phyloP scores from a whole-genome alignment of 2,329 filamentous ascomycete genomes.

The Colletotrichum falcatum region DNA sequence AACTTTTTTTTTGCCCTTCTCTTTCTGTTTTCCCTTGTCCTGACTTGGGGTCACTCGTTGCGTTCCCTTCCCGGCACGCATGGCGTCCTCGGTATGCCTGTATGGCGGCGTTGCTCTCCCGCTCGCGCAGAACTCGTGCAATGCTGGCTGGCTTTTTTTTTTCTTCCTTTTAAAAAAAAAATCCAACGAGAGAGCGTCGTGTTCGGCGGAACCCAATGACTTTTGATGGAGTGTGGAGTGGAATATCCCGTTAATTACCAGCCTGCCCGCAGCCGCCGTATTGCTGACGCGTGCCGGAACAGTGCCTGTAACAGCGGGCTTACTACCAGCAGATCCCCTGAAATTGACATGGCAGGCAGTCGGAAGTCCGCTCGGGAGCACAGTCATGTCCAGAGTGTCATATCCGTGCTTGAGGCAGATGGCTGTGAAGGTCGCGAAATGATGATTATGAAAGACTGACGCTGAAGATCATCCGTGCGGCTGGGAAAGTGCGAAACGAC shows the following conservation, averaged over 20 bases:
- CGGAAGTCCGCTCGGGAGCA: conserved; percentile 21
- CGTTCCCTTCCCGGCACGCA: conserved; percentile 4
- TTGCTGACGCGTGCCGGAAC: background rate
- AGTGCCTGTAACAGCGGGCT: background rate
- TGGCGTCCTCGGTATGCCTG: background rate
- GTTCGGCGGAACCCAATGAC: background rate
- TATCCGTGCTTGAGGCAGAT: conserved; percentile 16
- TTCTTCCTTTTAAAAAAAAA: too few species aligned
- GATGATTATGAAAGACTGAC: conserved; percentile 21
- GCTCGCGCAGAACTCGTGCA: conserved; percentile 10
- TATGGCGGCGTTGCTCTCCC: conserved; percentile 28
- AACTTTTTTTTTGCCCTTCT: conserved; percentile 1
- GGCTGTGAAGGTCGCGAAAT: conserved; percentile 13
- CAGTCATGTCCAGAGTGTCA: conserved; percentile 18
- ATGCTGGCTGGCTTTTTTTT: background rate
- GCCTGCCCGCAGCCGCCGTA: conserved; percentile 9
- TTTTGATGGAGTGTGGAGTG: background rate
- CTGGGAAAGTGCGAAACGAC: background rate
- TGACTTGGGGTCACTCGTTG: conserved; percentile 14
- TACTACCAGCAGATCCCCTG: background rate
- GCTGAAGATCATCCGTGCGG: conserved; percentile 29
- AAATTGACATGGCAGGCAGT: conserved; percentile 21
- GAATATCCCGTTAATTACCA: background rate
- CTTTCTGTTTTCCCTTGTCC: background rate
- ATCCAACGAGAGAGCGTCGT: background rate